Evolutionary conservation across 495 filamentous ascomycete genomes (phyloP).

Genomic region (Cercophora scortea): DNA sequence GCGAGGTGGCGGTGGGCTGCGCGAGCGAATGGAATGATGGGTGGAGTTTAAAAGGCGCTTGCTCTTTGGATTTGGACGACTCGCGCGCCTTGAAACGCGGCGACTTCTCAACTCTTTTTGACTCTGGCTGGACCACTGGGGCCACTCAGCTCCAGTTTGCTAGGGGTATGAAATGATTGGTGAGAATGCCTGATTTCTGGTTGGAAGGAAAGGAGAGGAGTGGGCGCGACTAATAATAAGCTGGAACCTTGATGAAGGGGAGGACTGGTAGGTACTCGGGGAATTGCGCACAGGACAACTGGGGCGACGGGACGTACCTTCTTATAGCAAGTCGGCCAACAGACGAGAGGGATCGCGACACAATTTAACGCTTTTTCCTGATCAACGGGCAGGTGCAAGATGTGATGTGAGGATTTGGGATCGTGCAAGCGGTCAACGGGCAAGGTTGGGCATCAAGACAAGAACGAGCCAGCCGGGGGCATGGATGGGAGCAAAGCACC

Average conservation of each 20-base stretch:
- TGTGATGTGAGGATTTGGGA: slow-evolving; percentile 13
- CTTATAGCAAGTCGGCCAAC: neutral
- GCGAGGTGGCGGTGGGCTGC: neutral
- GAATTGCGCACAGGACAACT: neutral
- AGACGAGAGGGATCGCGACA: neutral
- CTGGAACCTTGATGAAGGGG: too few species aligned
- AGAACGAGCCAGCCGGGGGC: neutral
- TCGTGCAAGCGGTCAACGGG: slow-evolving; percentile 24
- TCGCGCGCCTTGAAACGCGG: slow-evolving; percentile 7
- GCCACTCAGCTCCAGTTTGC: slow-evolving; percentile 29
- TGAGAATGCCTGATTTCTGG: slow-evolving; percentile 13
- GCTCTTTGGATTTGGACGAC: slow-evolving; percentile 16
- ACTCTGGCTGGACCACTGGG: neutral
- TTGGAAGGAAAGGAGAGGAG: neutral
- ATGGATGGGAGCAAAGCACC: too few species aligned
- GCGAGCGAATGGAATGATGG: slow-evolving; percentile 18
- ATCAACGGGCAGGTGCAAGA: neutral
- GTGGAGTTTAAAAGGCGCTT: slow-evolving; percentile 21
- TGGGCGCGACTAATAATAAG: neutral
- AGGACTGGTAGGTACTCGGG: neutral
- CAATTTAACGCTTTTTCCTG: neutral
- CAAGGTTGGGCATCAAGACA: slow-evolving; percentile 28
- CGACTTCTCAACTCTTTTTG: neutral
- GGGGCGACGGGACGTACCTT: slow-evolving; percentile 8
- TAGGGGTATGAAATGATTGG: slow-evolving; percentile 32